Percentiles rank a stretch among this genome's conserved stretches.
phyloP scores from a whole-genome alignment of 371 early-diverging fungal species.

The Zychaea mexicana region DNA sequence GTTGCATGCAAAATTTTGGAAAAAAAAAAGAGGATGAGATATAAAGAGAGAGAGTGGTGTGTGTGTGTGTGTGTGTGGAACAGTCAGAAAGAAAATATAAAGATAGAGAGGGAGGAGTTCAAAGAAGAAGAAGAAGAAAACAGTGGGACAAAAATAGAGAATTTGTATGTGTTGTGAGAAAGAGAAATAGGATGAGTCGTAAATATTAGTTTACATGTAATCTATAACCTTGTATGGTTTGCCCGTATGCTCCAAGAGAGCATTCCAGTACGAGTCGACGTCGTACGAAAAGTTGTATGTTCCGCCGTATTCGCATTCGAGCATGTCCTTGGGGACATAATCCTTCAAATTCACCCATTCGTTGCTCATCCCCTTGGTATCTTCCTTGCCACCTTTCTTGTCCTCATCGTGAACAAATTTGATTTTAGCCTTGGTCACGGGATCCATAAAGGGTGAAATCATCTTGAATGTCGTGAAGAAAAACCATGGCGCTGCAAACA shows the following conservation, averaged over 20 bases:
- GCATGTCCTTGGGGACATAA: constrained; percentile 51
- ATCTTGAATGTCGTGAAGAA: constrained; percentile 81
- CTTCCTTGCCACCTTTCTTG: constrained; percentile 10
- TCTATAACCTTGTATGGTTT: constrained; percentile 46
- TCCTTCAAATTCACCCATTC: constrained; percentile 57
- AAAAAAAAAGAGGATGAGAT: too few species aligned
- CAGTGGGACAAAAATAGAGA: neutral
- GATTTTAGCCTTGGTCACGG: constrained; percentile 86
- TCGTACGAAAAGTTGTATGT: constrained; percentile 55
- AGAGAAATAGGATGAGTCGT: neutral
- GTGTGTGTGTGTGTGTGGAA: too few species aligned
- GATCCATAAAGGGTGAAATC: constrained; percentile 88
- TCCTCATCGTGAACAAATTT: constrained; percentile 69
- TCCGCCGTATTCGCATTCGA: constrained; percentile 69
- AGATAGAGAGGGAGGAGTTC: too few species aligned
- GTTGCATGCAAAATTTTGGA: too few species aligned
- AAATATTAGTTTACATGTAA: constrained; percentile 19
- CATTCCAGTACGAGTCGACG: constrained; percentile 63
- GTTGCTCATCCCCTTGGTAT: constrained; percentile 21
- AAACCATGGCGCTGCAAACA: constrained; percentile 77
- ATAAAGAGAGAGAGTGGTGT: too few species aligned
- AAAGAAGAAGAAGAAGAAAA: constrained; percentile 4
- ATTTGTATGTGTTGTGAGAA: neutral
- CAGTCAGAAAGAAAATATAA: too few species aligned
- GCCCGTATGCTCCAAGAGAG: constrained; percentile 42